phyloP scores from a whole-genome alignment of 1,139 yeast genomes.

The Candida labiduridarum region DNA sequence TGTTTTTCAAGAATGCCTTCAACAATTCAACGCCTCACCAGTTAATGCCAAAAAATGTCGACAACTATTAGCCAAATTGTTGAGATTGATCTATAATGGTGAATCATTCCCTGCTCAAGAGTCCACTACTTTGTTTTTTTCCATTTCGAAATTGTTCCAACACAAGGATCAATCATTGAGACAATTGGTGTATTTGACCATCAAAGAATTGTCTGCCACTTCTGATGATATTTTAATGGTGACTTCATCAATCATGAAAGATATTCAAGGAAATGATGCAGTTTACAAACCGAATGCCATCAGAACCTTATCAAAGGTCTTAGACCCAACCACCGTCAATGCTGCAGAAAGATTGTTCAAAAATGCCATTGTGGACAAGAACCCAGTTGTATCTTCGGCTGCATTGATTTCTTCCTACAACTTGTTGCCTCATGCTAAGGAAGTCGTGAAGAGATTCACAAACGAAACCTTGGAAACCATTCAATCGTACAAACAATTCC shows the following conservation, averaged over 20 bases:
- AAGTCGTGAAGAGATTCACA: slow-evolving; percentile 89
- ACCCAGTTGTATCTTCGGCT: slow-evolving; percentile 88
- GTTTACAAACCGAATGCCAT: slow-evolving; percentile 93
- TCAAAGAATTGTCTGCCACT: slow-evolving; percentile 81
- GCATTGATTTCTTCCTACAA: slow-evolving; percentile 92
- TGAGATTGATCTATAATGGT: slow-evolving; percentile 76
- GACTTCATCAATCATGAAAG: slow-evolving; percentile 97
- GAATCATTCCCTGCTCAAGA: slow-evolving; percentile 87
- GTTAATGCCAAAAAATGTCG: slow-evolving; percentile 89
- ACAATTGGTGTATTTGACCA: slow-evolving; percentile 91
- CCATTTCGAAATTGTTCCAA: slow-evolving; percentile 92
- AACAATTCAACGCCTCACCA: slow-evolving; percentile 91
- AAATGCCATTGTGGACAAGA: slow-evolving; percentile 88
- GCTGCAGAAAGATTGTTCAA: slow-evolving; percentile 93
- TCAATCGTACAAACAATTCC: slow-evolving; percentile 67
- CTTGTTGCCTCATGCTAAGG: slow-evolving; percentile 84
- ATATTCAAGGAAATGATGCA: slow-evolving; percentile 85
- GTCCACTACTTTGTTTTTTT: slow-evolving; percentile 90
- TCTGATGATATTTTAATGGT: slow-evolving; percentile 97
- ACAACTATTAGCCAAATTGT: slow-evolving; percentile 68
- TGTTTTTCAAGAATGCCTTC: slow-evolving; percentile 92
- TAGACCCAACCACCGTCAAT: slow-evolving; percentile 90
- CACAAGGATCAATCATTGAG: slow-evolving; percentile 89
- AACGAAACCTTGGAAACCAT: slow-evolving; percentile 93
- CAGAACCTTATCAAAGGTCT: slow-evolving; percentile 84